phyloP scores from a whole-genome alignment of 179 eudicot species.

The Heliamphora pulchella region DNA sequence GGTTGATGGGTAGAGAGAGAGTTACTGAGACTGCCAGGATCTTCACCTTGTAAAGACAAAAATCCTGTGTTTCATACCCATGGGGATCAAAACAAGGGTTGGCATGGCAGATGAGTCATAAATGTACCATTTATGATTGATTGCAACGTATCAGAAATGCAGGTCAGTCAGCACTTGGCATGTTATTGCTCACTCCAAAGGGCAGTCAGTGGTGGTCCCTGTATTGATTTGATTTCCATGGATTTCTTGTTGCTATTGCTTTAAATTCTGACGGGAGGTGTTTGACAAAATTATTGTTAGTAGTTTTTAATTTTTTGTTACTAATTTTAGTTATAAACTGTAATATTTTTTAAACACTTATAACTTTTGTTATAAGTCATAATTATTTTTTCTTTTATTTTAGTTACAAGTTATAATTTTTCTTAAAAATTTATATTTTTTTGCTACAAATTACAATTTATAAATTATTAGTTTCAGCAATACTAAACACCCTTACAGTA shows the following conservation, averaged over 20 bases:
- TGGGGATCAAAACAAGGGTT: background rate
- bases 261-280: background rate
- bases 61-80: background rate
- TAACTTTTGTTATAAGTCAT: too few relatives aligned
- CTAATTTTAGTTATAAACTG: too few relatives aligned
- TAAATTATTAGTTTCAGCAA: too few relatives aligned
- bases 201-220: background rate
- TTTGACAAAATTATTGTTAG: too few relatives aligned
- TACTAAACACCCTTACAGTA: too few relatives aligned
- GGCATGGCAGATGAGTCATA: background rate
- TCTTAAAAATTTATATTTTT: too few relatives aligned
- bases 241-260: background rate
- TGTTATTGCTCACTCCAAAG: background rate
- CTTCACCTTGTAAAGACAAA: background rate
- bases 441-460: too few relatives aligned
- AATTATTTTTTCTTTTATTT: too few relatives aligned
- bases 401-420: too few relatives aligned
- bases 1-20: background rate
- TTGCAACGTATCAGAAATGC: background rate
- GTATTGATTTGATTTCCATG: background rate
- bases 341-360: too few relatives aligned
- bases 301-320: too few relatives aligned
- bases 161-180: constrained; percentile 3
- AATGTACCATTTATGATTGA: background rate
- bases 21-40: background rate